phyloP scores from a whole-genome alignment of 305 asterid species.

The Fraxinus nigra region DNA sequence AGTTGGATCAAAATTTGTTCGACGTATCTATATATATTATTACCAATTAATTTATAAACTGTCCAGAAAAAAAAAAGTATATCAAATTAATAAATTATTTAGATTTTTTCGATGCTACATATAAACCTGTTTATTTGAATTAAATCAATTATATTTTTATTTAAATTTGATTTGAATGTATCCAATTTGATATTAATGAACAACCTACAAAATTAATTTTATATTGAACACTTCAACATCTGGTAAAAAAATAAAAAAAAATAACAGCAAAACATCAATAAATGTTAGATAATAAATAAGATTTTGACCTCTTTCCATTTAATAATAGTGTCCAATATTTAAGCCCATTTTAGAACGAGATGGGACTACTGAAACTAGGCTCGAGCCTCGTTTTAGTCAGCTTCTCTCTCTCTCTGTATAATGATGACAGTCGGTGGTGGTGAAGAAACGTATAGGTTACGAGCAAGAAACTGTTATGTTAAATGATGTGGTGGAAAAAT shows the following conservation, averaged over 20 bases:
- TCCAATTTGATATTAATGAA: background rate
- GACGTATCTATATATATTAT: background rate
- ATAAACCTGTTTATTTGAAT: background rate
- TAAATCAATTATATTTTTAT: no score
- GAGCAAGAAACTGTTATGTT: constrained; percentile 37
- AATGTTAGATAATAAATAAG: no score
- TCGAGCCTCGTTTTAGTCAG: constrained; percentile 29
- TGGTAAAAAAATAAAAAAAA: no score
- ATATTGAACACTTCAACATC: no score
- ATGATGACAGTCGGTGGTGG: constrained; percentile 77
- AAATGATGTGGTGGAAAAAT: constrained; percentile 26
- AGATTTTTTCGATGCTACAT: background rate
- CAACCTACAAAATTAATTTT: background rate
- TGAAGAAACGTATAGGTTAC: constrained; percentile 52
- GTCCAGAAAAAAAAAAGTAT: no score
- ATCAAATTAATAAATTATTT: no score
- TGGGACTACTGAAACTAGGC: constrained; percentile 10
- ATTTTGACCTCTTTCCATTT: no score
- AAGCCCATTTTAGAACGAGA: background rate
- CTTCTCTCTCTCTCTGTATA: constrained; percentile 15
- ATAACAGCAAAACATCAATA: no score
- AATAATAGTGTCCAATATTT: no score
- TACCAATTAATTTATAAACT: background rate
- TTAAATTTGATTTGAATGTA: background rate
- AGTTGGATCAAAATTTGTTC: background rate